Percentiles rank a stretch among this genome's conserved stretches.
These are phyloP conservation scores for Hymenoscyphus salicellus DNA, from an alignment of 2,329 filamentous ascomycete species.

Conservation along the genomic window DNA sequence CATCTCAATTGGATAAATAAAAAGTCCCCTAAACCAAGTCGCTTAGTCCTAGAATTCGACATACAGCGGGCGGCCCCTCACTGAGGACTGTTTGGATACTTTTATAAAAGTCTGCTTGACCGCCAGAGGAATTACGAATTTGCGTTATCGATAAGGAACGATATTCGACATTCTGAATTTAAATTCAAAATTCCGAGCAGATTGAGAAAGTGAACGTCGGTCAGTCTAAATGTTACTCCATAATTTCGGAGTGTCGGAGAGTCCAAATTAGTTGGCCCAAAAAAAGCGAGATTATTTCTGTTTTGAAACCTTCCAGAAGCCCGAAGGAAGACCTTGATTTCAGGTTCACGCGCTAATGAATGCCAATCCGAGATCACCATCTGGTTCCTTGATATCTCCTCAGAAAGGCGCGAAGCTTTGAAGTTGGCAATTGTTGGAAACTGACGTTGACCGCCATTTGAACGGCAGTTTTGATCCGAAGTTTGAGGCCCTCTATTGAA, in stretches of 20 bases:
- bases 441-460: slow-evolving; percentile 1
- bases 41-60: not conserved
- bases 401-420: not conserved
- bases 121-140: not conserved
- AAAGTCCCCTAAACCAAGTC: not conserved
- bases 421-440: not conserved
- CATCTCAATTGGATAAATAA: not conserved
- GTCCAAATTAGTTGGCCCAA: not conserved
- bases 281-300: not conserved
- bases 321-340: not conserved
- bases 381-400: not conserved
- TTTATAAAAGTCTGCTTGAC: not conserved
- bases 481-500: not conserved
- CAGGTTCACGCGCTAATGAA: not conserved
- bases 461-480: not conserved
- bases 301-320: not conserved
- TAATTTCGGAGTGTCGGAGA: slow-evolving; percentile 2
- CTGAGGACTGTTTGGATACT: not conserved
- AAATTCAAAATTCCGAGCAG: not conserved
- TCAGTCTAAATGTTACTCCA: not conserved
- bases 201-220: not conserved
- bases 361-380: too few species aligned
- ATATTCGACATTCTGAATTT: not conserved
- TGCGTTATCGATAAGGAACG: not conserved
- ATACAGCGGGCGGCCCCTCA: not conserved